Percentiles rank a stretch among this genome's conserved stretches.
Conservation (phyloP, 2,329 filamentous ascomycete species). For the Ceratocystis ficicola region DNA sequence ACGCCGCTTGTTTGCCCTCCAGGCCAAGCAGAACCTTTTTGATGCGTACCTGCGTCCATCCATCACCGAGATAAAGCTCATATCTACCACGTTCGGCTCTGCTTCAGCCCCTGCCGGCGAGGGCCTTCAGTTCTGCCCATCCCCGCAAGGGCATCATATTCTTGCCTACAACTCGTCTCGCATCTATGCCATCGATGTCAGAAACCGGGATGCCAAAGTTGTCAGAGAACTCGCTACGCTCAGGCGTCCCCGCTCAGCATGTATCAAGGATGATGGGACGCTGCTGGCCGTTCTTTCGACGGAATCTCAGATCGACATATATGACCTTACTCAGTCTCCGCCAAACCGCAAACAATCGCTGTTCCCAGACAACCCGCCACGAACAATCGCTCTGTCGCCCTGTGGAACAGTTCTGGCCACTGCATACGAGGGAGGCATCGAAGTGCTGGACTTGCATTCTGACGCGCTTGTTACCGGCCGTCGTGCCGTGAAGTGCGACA, state of each 20-base stretch:
- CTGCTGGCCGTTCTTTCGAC: slow-evolving; percentile 68
- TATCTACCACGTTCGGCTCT: slow-evolving; percentile 73
- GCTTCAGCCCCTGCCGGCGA: slow-evolving; percentile 73
- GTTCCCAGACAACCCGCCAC: slow-evolving; percentile 64
- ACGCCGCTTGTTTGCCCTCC: slow-evolving; percentile 53
- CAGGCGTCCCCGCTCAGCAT: slow-evolving; percentile 61
- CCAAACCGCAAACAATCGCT: slow-evolving; percentile 63
- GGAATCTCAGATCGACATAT: slow-evolving; percentile 77
- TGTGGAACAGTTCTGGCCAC: slow-evolving; percentile 71
- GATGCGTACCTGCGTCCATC: slow-evolving; percentile 60
- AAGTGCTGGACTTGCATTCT: slow-evolving; percentile 63
- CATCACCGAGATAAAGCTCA: slow-evolving; percentile 61
- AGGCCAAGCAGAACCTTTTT: slow-evolving; percentile 67
- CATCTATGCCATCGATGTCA: slow-evolving; percentile 65
- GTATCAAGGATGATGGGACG: slow-evolving; percentile 66
- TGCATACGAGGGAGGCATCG: slow-evolving; percentile 78
- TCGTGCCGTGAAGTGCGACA: slow-evolving; percentile 65
- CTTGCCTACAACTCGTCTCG: slow-evolving; percentile 76
- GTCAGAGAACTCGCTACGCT: slow-evolving; percentile 69
- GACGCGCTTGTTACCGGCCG: slow-evolving; percentile 53
- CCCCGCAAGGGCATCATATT: slow-evolving; percentile 59
- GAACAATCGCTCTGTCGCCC: slow-evolving; percentile 67
- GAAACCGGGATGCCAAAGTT: slow-evolving; percentile 47
- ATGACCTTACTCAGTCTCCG: slow-evolving; percentile 52
- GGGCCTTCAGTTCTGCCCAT: slow-evolving; percentile 73